A percentile compares a stretch with the other conserved stretches of the same genome.
Conservation (phyloP, 2,329 filamentous ascomycete genomes). For the Coniosporium tulheliwenetii region DNA sequence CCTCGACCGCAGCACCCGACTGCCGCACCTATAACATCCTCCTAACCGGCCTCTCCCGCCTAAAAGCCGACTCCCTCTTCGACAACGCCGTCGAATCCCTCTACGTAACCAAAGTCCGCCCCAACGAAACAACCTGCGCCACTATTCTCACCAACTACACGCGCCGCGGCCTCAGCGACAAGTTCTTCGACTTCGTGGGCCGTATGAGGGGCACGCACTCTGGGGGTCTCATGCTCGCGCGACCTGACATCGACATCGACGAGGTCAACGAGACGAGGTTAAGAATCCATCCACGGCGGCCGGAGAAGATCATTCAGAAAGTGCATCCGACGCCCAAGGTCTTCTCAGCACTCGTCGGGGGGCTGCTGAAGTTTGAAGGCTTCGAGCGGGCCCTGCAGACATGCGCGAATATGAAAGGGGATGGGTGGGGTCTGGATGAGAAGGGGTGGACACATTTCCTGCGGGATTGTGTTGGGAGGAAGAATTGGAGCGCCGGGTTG, state of each 20-base stretch:
- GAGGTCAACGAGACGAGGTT: conserved; percentile 9
- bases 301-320: conserved; percentile 23
- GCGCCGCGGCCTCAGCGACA: conserved; percentile 10
- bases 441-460: conserved; percentile 22
- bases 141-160: conserved; percentile 25
- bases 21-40: conserved; percentile 58
- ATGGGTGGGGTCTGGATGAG: conserved; percentile 30
- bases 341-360: conserved; percentile 23
- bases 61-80: conserved; percentile 9
- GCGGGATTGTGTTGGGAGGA: conserved; percentile 21
- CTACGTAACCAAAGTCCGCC: conserved; percentile 20
- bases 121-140: conserved; percentile 28
- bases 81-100: conserved; percentile 11
- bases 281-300: conserved; percentile 2
- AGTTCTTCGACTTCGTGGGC: conserved; percentile 23
- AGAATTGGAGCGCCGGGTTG: conserved; percentile 20
- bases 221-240: conserved; percentile 23
- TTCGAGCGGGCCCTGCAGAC: conserved; percentile 26
- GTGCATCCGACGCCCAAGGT: conserved; percentile 28
- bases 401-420: conserved; percentile 23
- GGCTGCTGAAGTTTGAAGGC: conserved; percentile 27
- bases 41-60: conserved; percentile 43
- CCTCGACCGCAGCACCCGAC: conserved; percentile 44
- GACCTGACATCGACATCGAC: conserved; percentile 19
- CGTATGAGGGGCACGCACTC: conserved; percentile 23